Conservation (phyloP, 768 basidiomycete genomes). For the Grammothele lineata region DNA sequence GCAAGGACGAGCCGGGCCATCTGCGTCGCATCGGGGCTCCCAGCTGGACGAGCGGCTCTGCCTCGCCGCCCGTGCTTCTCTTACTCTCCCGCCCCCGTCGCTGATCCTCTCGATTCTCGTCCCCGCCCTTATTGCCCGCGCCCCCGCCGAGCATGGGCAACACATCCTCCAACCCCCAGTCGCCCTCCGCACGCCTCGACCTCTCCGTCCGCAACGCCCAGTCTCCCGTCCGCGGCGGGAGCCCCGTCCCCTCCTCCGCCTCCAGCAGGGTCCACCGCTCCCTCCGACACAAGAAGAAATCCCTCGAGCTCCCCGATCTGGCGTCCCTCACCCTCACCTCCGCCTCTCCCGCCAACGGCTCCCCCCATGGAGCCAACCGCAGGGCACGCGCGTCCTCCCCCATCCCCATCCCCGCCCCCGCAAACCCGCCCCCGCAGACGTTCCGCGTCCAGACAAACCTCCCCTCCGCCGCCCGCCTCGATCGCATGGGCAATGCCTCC, state of each 20-base stretch:
- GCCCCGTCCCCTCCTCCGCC: slow-evolving; percentile 17
- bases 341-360: slow-evolving; percentile 37
- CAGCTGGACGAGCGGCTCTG: too few relatives aligned
- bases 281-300: slow-evolving; percentile 64
- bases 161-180: slow-evolving; percentile 18
- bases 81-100: too few relatives aligned
- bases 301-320: slow-evolving; percentile 75
- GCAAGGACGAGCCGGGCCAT: too few relatives aligned
- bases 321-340: slow-evolving; percentile 46
- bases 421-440: slow-evolving; percentile 20
- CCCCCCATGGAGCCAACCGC: slow-evolving; percentile 39
- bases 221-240: slow-evolving; percentile 23
- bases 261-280: slow-evolving; percentile 46
- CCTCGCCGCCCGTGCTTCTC: too few relatives aligned
- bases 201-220: slow-evolving; percentile 18
- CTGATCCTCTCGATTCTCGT: slow-evolving; percentile 13
- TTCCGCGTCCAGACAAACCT: slow-evolving; percentile 30
- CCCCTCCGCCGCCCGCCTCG: slow-evolving; percentile 40
- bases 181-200: slow-evolving; percentile 11
- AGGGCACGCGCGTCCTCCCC: slow-evolving; percentile 42
- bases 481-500: slow-evolving; percentile 18
- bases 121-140: slow-evolving; percentile 11
- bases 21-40: not conserved
- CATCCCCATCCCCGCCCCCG: slow-evolving; percentile 44
- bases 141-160: slow-evolving; percentile 21